Evolutionary conservation across 2,329 filamentous ascomycete species (phyloP).

Genomic region (Paradendryphiella salina): DNA sequence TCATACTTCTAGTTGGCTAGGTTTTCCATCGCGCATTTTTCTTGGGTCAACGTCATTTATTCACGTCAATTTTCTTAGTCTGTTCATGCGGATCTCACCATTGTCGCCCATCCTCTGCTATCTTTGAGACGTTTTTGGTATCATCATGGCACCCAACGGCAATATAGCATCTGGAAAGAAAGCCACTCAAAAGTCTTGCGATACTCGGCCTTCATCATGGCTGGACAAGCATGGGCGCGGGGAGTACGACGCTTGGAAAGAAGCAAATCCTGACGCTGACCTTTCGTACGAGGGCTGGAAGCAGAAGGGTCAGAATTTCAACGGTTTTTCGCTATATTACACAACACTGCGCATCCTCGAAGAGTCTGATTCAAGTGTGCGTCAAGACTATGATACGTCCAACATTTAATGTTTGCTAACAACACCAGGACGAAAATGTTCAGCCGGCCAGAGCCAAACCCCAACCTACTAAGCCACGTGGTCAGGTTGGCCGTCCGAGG

Average conservation of each 20-base stretch:
- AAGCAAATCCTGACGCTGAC: slow-evolving; percentile 25
- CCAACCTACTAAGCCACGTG: slow-evolving; percentile 26
- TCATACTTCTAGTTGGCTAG: slow-evolving; percentile 10
- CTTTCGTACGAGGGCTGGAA: slow-evolving; percentile 41
- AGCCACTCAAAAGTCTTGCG: slow-evolving; percentile 10
- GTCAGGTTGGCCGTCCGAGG: slow-evolving; percentile 29
- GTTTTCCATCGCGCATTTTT: slow-evolving; percentile 13
- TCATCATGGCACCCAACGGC: slow-evolving; percentile 28
- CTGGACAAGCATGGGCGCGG: slow-evolving; percentile 24
- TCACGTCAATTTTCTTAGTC: slow-evolving; percentile 12
- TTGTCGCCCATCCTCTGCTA: slow-evolving; percentile 10
- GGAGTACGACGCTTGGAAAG: slow-evolving; percentile 35
- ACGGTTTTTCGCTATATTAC: slow-evolving; percentile 38
- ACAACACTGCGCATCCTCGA: slow-evolving; percentile 36
- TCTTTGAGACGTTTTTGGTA: slow-evolving; percentile 11
- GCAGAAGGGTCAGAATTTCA: slow-evolving; percentile 27
- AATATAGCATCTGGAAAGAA: slow-evolving; percentile 13
- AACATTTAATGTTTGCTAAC: slow-evolving; percentile 21
- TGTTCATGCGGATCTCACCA: slow-evolving; percentile 7
- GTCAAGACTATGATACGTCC: slow-evolving; percentile 10
- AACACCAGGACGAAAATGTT: slow-evolving; percentile 32
- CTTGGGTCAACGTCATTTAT: slow-evolving; percentile 12
- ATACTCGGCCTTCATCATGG: slow-evolving; percentile 24
- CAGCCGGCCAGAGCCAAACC: slow-evolving; percentile 20
- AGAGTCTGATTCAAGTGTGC: slow-evolving; percentile 35